Base-by-base conservation (phyloP, 225 moss, liverwort and hornwort species). In the Antitrichia curtipendula region DNA sequence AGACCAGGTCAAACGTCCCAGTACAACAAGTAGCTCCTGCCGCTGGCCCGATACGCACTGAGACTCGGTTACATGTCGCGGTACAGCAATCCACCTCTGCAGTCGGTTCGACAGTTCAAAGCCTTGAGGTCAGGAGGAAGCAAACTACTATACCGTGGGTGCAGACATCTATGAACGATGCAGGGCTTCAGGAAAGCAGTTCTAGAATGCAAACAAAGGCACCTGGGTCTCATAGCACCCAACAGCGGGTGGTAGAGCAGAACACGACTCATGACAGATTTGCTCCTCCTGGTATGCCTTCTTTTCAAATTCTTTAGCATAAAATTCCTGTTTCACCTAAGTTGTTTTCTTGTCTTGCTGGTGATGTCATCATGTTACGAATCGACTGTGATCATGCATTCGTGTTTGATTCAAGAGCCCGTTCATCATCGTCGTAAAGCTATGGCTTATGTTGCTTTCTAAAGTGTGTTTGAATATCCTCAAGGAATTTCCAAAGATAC, bases 71-170 rank as follows among this genome's bases (percentile, higher is more conserved):
- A 63, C 88, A 88, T 86, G 82, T 85, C 59, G 36, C 82, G 63
- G 78, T 83, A 14, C 90, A 88, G 36, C 90, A 90, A 87, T 68
- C 78, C 27, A 77, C 82, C 73, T 72, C 88, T 85, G 75, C 72
- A 84, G 83, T 57, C 71, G 88, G 85, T 45, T 78, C 73, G 47
- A 85, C 78, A 56, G 75, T 91, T 70, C 89, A 90, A 75, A 88
- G 78, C 73, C 57, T 87, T 70, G 92, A 92, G 87, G 90, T 91
- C 59, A 91, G 86, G 83, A 89, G 84, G 77, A 91, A 84, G 85
- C 93, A 92, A 86, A 89, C 89, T 40, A 92, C 92, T 85, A 87
- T 92, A 88, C 92, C 89, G 49, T 92, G 93, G 92, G 75, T 71
- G 82, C 93, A 92, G 64, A 80, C 83, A 64, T 63, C 89, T 69